These are phyloP conservation scores for Colletotrichum lupini DNA, from an alignment of 2,329 filamentous ascomycete genomes.

Conservation along the genomic window DNA sequence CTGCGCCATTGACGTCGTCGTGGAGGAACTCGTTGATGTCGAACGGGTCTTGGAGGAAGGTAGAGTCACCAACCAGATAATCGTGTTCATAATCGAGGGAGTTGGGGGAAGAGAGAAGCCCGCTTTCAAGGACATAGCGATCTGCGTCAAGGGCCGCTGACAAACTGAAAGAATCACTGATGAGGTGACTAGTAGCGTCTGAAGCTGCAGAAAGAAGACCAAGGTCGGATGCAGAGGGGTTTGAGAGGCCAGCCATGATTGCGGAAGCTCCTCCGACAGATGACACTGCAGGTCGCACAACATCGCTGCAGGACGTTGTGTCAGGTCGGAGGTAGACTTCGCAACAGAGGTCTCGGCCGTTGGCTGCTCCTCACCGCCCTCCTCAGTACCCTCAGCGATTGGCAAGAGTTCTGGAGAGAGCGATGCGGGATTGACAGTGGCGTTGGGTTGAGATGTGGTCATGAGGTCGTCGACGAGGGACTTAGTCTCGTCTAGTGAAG, in stretches of 20 bases:
- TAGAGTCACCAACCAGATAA: slow-evolving; percentile 73
- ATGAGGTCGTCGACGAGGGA: slow-evolving; percentile 57
- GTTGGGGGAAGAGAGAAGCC: slow-evolving; percentile 80
- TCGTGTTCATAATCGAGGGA: slow-evolving; percentile 73
- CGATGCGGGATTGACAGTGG: slow-evolving; percentile 71
- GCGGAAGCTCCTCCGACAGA: slow-evolving; percentile 80
- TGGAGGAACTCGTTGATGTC: slow-evolving; percentile 67
- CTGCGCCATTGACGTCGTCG: slow-evolving; percentile 60
- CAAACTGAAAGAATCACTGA: slow-evolving; percentile 76
- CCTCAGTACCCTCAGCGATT: slow-evolving; percentile 55
- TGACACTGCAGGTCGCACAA: slow-evolving; percentile 99
- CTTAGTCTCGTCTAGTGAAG: slow-evolving; percentile 43
- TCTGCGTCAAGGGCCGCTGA: slow-evolving; percentile 77
- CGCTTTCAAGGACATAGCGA: slow-evolving; percentile 81
- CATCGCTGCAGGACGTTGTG: slow-evolving; percentile 99
- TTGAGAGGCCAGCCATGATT: slow-evolving; percentile 56
- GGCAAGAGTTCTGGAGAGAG: slow-evolving; percentile 68
- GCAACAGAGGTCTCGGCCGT: slow-evolving; percentile 40
- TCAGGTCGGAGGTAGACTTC: slow-evolving; percentile 76
- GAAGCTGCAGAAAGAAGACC: slow-evolving; percentile 64
- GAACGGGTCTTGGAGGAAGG: slow-evolving; percentile 58
- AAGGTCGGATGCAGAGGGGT: slow-evolving; percentile 53
- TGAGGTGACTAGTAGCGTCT: slow-evolving; percentile 73
- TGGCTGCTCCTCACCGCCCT: slow-evolving; percentile 43
- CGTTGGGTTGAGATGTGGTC: slow-evolving; percentile 51